phyloP scores from a whole-genome alignment of 495 filamentous ascomycete species.

The Talaromyces stipitatus region DNA sequence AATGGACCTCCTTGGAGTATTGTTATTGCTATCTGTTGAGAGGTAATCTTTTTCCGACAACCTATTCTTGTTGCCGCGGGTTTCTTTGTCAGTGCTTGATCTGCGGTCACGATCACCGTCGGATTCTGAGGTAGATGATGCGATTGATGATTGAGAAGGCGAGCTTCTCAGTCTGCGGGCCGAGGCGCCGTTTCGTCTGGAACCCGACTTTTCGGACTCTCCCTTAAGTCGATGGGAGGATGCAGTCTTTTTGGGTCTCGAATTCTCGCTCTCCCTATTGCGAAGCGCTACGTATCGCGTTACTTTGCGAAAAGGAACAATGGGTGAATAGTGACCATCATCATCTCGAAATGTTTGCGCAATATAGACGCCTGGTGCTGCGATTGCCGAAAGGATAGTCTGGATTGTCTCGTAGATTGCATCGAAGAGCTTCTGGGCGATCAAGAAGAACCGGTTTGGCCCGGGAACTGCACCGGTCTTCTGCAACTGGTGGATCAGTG shows the following conservation, averaged over 20 bases:
- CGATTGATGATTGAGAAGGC: constrained; percentile 29
- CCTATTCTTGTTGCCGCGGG: constrained; percentile 44
- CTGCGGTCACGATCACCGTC: constrained; percentile 30
- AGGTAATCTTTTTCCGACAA: constrained; percentile 25
- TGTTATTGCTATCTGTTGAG: constrained; percentile 52
- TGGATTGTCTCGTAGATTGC: constrained; percentile 59
- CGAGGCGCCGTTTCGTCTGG: constrained; percentile 23
- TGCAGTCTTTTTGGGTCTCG: constrained; percentile 17
- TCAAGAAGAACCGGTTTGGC: constrained; percentile 37
- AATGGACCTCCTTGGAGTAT: constrained; percentile 70
- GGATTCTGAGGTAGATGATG: constrained; percentile 41
- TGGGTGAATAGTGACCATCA: constrained; percentile 66
- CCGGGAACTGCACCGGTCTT: constrained; percentile 50
- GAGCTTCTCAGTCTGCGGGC: constrained; percentile 30
- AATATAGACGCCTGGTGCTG: constrained; percentile 71
- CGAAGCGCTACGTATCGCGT: constrained; percentile 31
- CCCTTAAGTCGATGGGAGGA: constrained; percentile 12
- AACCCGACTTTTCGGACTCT: constrained; percentile 21
- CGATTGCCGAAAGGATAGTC: constrained; percentile 69
- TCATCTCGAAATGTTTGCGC: constrained; percentile 76
- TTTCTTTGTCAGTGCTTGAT: constrained; percentile 7
- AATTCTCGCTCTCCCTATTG: background rate
- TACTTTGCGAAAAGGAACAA: constrained; percentile 53
- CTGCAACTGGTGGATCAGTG: constrained; percentile 43
- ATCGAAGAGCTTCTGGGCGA: constrained; percentile 39